Evolutionary conservation across 2,329 filamentous ascomycete genomes (phyloP), one percentile per base, ranked within the genome.

Genomic region (Ceratocystiopsis brevicomis): DNA sequence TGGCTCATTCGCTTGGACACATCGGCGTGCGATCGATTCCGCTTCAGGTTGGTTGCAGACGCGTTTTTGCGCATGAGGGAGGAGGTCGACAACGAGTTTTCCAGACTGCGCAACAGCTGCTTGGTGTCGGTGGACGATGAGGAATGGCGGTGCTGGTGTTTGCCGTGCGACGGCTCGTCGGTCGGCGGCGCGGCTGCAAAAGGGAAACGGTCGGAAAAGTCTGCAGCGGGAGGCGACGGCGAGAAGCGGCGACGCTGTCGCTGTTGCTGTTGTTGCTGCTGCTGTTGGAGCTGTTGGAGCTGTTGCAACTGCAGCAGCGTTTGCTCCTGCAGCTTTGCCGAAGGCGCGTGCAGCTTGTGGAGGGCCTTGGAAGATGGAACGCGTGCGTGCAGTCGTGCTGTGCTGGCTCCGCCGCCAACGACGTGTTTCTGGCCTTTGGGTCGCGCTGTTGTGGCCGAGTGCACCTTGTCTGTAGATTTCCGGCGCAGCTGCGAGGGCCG

Each of bases 11-110:
- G 65, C 53, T 68, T 71, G 50, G 54, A 56, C 37, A 77, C 63
- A 48, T 76, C 72, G 53, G 63, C 67, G 50, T 71, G 65, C 19
- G 73, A 78, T 40, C 67, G 67, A 55, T 76, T 76, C 55, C 72
- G 71, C 60, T 73, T 75, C 43, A 76, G 59, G 52, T 58, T 71
- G 15, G 66, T 60, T 43, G 71, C 64, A 4, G 73, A 75, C 13
- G 60, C 50, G 56, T 71, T 74, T 56, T 71, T 73, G 53, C 65
- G 67, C 35, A 72, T 58, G 13, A 72, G 58, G 4, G 61, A 53
- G 4, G 67, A 63, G 18, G 58, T 55, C 42, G 63, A 64, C 42
- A 60, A 54, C 3, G 61, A 53, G 4, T 67, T 63, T 18, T 58
- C 55, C 42, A 68, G 62, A 50, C 60, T 60, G 43, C 65, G 59